Conservation (phyloP, 495 filamentous ascomycete genomes). For the Letharia lupina region DNA sequence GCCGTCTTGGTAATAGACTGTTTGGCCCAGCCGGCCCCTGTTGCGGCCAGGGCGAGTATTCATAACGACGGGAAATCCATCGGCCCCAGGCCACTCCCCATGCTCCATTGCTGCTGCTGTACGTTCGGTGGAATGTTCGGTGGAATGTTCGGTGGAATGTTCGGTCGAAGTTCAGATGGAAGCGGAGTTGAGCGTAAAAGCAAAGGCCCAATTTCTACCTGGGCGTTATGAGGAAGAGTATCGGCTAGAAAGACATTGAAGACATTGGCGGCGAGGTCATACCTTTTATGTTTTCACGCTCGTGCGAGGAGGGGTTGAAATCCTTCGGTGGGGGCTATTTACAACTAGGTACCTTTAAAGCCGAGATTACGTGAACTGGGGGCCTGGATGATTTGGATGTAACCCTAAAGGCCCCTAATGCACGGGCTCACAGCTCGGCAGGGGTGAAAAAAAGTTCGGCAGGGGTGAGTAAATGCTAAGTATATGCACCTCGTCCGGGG, state of each 20-base stretch:
- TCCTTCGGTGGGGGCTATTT: conserved; percentile 2
- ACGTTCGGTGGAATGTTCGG: neutral
- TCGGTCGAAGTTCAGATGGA: neutral
- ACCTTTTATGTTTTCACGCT: neutral
- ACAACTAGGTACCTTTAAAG: neutral
- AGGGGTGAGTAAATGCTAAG: too few relatives aligned
- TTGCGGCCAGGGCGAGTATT: conserved; percentile 8
- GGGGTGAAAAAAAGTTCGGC: too few relatives aligned
- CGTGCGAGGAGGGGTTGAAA: neutral
- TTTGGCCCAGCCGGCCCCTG: conserved; percentile 15
- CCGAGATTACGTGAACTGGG: neutral
- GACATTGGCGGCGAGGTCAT: neutral
- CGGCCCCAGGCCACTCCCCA: conserved; percentile 10
- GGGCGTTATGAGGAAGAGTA: neutral
- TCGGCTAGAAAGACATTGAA: neutral
- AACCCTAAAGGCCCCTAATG: conserved; percentile 5
- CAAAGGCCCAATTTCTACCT: neutral
- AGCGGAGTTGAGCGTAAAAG: neutral
- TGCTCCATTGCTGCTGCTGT: neutral
- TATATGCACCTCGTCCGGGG: too few relatives aligned
- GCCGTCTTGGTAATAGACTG: conserved; percentile 19
- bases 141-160: neutral
- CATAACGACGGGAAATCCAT: conserved; percentile 13
- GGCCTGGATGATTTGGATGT: neutral
- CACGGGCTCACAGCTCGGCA: too few relatives aligned